Evolutionary conservation across 1,139 yeast genomes (phyloP).

Genomic region (Kodamaea plutei): DNA sequence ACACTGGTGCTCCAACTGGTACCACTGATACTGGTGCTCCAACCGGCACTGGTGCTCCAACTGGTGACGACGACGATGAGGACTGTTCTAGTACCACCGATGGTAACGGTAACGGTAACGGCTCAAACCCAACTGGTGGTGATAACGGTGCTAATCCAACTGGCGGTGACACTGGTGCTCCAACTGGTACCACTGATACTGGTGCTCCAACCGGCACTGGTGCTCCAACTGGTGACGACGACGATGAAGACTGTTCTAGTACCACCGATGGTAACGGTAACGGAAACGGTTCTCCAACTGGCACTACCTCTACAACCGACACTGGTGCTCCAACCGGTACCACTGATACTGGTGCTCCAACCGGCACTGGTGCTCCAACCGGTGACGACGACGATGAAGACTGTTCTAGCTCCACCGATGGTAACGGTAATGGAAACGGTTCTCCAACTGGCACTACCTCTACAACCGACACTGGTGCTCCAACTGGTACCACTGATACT

Average conservation of each 20-base stretch:
- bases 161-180: neutral
- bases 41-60: conserved; percentile 1
- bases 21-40: conserved; percentile 1
- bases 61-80: conserved; percentile 3
- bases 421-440: conserved; percentile 5
- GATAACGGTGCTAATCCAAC: neutral
- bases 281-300: neutral
- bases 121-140: neutral
- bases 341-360: neutral
- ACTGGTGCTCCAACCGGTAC: neutral
- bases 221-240: conserved; percentile 1
- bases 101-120: neutral
- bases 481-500: neutral
- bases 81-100: neutral
- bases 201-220: neutral
- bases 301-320: neutral
- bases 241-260: conserved; percentile 4
- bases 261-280: neutral
- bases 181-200: neutral
- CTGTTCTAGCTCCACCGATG: conserved; percentile 9
- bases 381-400: conserved; percentile 3
- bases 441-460: no score
- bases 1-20: neutral
- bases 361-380: neutral
- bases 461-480: conserved; percentile 2